phyloP scores from a whole-genome alignment of 495 filamentous ascomycete species.

The Chaetomium tenue region DNA sequence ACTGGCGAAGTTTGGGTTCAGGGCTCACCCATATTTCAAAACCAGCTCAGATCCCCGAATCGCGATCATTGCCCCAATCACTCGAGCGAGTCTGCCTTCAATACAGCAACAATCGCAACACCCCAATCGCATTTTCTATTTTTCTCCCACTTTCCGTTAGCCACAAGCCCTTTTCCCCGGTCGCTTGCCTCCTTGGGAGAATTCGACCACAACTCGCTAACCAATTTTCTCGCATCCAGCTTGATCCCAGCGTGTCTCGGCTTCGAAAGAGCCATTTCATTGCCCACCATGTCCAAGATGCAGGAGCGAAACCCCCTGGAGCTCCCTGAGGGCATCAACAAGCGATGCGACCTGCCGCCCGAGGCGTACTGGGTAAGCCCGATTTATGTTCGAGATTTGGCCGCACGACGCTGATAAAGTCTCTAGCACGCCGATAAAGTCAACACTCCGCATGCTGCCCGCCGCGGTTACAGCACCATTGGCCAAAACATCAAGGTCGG shows the following conservation, averaged over 20 bases:
- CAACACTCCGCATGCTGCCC: slow-evolving; percentile 31
- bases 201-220: neutral
- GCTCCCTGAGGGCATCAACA: slow-evolving; percentile 30
- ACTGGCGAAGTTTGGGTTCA: neutral
- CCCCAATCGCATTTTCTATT: neutral
- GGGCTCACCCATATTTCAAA: neutral
- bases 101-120: neutral
- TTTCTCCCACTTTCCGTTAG: too few relatives aligned
- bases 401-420: slow-evolving; percentile 2
- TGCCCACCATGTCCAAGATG: neutral
- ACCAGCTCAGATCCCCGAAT: neutral
- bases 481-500: slow-evolving; percentile 59
- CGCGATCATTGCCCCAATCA: neutral
- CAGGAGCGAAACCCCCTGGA: slow-evolving; percentile 12
- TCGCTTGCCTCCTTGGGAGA: neutral
- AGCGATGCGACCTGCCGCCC: slow-evolving; percentile 45
- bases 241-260: neutral
- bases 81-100: neutral
- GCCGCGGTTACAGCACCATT: slow-evolving; percentile 54
- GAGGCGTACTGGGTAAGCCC: slow-evolving; percentile 42
- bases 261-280: neutral
- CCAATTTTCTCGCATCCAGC: neutral
- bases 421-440: neutral
- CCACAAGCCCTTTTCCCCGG: neutral
- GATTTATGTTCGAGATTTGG: neutral